A percentile compares a stretch with the other conserved stretches of the same genome.
phyloP scores from a whole-genome alignment of 2,329 filamentous ascomycete genomes.

The Aspergillus ruber region DNA sequence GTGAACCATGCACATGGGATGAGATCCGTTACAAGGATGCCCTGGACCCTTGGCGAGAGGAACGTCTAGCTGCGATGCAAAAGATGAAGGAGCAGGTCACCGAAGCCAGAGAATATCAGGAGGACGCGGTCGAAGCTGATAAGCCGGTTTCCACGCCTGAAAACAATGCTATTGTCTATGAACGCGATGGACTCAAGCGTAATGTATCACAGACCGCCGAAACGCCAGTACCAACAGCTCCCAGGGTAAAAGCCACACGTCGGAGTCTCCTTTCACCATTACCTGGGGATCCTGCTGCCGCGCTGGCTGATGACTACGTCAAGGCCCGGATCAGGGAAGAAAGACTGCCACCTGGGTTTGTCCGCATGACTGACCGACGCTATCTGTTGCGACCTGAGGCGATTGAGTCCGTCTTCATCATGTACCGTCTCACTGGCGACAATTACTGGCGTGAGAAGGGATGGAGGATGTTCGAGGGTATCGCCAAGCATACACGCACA shows the following conservation, averaged over 20 bases:
- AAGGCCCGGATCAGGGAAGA: conserved; percentile 35
- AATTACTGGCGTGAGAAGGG: conserved; percentile 59
- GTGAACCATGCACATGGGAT: conserved; percentile 47
- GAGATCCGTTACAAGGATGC: conserved; percentile 45
- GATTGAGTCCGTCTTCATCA: conserved; percentile 72
- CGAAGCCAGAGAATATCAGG: neutral
- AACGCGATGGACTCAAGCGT: neutral
- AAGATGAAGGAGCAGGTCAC: conserved; percentile 15
- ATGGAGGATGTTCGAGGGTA: conserved; percentile 66
- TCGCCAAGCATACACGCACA: conserved; percentile 57
- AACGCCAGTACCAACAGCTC: neutral
- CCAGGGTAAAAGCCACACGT: conserved; percentile 1
- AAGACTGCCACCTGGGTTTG: conserved; percentile 38
- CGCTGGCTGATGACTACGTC: conserved; percentile 37
- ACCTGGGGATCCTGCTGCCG: conserved; percentile 15
- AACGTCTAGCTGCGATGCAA: conserved; percentile 20
- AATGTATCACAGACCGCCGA: neutral
- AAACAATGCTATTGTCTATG: neutral
- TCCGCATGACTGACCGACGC: conserved; percentile 29
- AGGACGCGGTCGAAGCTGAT: neutral
- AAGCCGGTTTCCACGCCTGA: neutral
- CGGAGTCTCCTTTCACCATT: conserved; percentile 6
- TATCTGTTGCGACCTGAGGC: conserved; percentile 58
- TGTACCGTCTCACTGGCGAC: conserved; percentile 68
- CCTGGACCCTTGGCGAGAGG: conserved; percentile 30